These are phyloP conservation scores for Otatea glauca DNA, from an alignment of 176 grass and related monocot genomes.

Conservation along the genomic window DNA sequence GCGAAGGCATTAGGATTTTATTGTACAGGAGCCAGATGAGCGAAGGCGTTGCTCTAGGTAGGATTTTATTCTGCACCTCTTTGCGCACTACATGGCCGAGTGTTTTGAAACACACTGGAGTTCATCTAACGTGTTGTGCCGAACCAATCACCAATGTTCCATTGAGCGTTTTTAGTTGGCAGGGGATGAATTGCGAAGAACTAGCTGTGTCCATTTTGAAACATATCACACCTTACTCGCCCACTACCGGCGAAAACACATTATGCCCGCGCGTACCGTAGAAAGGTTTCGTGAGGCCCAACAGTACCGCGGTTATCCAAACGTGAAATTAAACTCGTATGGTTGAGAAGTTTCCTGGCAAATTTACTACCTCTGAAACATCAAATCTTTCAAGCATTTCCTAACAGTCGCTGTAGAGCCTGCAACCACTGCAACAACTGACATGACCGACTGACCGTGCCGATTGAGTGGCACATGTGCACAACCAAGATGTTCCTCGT, in stretches of 20 bases:
- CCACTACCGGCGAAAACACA: neutral
- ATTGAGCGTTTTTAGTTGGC: neutral
- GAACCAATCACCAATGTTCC: neutral
- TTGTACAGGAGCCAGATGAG: no score
- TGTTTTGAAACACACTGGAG: neutral
- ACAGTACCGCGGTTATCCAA: neutral
- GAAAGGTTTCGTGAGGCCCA: neutral
- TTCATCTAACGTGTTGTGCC: neutral
- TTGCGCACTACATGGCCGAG: neutral
- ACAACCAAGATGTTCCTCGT: neutral
- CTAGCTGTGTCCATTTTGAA: neutral
- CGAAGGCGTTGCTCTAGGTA: neutral
- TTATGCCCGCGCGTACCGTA: neutral
- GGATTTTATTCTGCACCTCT: neutral
- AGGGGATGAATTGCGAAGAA: neutral
- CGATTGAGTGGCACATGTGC: neutral
- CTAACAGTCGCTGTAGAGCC: neutral
- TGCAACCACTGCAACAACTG: neutral
- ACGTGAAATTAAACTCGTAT: neutral
- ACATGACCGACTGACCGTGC: neutral
- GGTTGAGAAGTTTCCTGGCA: neutral
- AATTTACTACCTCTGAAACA: neutral
- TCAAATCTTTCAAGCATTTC: neutral
- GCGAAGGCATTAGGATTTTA: no score
- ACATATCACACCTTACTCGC: neutral